Evolutionary conservation across 306 rosid species (phyloP), one percentile per base, ranked within the genome.

Genomic region (Quercus mongolica): DNA sequence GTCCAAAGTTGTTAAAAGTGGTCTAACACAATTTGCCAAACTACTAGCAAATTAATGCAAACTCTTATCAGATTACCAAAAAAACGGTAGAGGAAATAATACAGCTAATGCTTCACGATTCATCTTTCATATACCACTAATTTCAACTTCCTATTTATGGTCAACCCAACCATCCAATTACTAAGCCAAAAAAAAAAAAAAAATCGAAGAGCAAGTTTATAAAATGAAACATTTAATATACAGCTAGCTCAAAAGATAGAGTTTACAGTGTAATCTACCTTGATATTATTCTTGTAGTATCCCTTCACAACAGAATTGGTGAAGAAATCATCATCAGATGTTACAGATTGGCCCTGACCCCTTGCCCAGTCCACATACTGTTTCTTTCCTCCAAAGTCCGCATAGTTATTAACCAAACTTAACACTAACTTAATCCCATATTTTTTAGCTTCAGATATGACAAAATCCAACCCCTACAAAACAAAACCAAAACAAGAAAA

Each of bases 361-460:
- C 89, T 89, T 55, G 96, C 99, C 99, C 97, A 96, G 0, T 90
- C 99, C 63, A 93, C 97, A 1, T 95, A 95, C 78, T 93, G 99
- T 72, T 93, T 93, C 83, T 83, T 95, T 64, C 99, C 99, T 71
- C 99, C 99, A 0, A 85, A 79, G 74, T 81, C 71, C 20, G 83
- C 96, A 61, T 90, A 95, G 74, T 91, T 95, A 69, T 95, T 90
- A 84, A 90, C 98, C 84, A 95, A 85, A 89, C 99, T 91, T 87
- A 95, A 68, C 13, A 95, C 58, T 78, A 93, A 6, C 85, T 93
- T 95, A 2, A 95, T 87, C 84, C 97, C 98, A 85, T 88, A 57
- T 78, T 73, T 93, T 44, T 85, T 75, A 1, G 96, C 99, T 78
- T 93, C 98, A 7, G 89, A 81, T 62, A 95, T 67, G 56, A 74